Conservation (phyloP, 169 alveolate genomes). For the Ichthyophthirius multifiliis region DNA sequence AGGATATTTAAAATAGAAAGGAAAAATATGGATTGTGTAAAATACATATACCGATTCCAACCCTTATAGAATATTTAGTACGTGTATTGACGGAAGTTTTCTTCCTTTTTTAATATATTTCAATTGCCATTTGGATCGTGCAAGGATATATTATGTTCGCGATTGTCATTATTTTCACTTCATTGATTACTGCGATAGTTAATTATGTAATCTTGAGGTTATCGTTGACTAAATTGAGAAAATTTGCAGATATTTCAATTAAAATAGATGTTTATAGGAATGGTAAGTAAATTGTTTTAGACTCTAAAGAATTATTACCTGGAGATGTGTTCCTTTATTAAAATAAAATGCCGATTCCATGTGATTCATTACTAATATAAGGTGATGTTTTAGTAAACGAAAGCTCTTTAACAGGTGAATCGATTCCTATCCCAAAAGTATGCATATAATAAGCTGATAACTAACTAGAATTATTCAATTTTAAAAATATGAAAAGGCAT, state of each 20-base stretch:
- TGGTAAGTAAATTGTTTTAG: neutral
- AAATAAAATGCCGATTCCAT: neutral
- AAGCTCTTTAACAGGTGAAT: conserved; percentile 11
- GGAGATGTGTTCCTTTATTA: conserved; percentile 14
- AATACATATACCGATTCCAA: conserved; percentile 12
- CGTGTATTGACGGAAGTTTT: conserved; percentile 12
- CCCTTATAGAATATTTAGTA: neutral
- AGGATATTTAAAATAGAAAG: neutral
- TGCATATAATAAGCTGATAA: neutral
- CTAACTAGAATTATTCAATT: neutral
- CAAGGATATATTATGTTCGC: conserved; percentile 19
- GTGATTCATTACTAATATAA: conserved; percentile 12
- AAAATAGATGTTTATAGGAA: conserved; percentile 3
- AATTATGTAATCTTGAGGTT: conserved; percentile 12
- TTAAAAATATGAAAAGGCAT: neutral
- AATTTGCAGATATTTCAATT: conserved; percentile 12
- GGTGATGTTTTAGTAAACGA: conserved; percentile 29
- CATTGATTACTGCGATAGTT: neutral
- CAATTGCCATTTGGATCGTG: conserved; percentile 11
- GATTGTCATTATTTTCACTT: neutral
- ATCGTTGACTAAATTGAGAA: neutral
- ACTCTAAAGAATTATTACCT: conserved; percentile 1
- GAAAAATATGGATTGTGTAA: conserved; percentile 16
- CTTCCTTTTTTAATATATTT: conserved; percentile 14
- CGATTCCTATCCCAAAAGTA: conserved; percentile 27